Conservation (phyloP, 1,139 yeast species). For the Pneumocystis murina region DNA sequence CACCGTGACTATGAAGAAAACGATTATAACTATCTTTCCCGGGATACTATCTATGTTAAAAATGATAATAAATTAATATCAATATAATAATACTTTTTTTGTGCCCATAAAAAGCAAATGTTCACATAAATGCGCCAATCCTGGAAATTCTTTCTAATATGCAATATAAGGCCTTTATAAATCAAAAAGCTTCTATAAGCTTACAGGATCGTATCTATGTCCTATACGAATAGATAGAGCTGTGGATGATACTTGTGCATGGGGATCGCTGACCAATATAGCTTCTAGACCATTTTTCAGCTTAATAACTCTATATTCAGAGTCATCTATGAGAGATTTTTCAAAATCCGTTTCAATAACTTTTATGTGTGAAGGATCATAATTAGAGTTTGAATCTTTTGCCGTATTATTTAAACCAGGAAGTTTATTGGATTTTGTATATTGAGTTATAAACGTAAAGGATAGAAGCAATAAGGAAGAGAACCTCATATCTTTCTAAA, state of each 20-base stretch:
- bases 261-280: slow-evolving; percentile 62
- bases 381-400: neutral
- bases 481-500: neutral
- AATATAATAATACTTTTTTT: slow-evolving; percentile 24
- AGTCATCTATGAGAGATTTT: neutral
- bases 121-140: slow-evolving; percentile 93
- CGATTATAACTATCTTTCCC: slow-evolving; percentile 75
- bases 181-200: neutral
- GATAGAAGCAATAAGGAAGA: neutral
- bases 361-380: neutral
- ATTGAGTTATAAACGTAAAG: neutral
- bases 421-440: neutral
- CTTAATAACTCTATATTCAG: slow-evolving; percentile 43
- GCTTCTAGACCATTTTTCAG: slow-evolving; percentile 59
- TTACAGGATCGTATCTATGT: slow-evolving; percentile 59
- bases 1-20: slow-evolving; percentile 57
- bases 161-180: neutral
- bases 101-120: slow-evolving; percentile 97
- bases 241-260: slow-evolving; percentile 86
- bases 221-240: slow-evolving; percentile 88
- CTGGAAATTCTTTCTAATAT: slow-evolving; percentile 39
- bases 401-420: neutral
- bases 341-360: neutral
- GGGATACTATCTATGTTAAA: slow-evolving; percentile 41
- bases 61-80: neutral